phyloP scores from a whole-genome alignment of 2,329 filamentous ascomycete genomes.

The Calonectria henricotiae region DNA sequence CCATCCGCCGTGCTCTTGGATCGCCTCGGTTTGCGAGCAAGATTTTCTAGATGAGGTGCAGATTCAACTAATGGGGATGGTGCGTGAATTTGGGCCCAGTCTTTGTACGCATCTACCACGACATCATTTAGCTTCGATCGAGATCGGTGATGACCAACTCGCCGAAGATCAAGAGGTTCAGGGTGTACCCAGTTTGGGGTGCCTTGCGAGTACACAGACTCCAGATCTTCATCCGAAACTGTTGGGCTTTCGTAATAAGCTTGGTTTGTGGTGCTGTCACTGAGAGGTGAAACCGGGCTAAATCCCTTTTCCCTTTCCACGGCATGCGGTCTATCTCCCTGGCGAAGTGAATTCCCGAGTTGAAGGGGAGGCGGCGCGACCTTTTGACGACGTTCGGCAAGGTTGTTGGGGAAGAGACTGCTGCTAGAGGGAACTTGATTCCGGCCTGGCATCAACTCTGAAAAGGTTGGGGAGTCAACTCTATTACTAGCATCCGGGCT shows the following conservation, averaged over 20 bases:
- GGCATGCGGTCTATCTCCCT: slow-evolving; percentile 32
- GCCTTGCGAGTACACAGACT: slow-evolving; percentile 51
- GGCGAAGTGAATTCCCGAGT: slow-evolving; percentile 39
- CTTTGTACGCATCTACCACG: slow-evolving; percentile 48
- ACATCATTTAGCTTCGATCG: slow-evolving; percentile 45
- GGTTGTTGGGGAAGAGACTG: slow-evolving; percentile 42
- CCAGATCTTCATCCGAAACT: slow-evolving; percentile 41
- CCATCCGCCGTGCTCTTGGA: slow-evolving; percentile 55
- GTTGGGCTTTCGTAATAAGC: slow-evolving; percentile 32
- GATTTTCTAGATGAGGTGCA: slow-evolving; percentile 35
- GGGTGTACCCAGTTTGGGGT: slow-evolving; percentile 40
- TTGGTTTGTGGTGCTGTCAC: slow-evolving; percentile 25
- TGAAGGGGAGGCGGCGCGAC: slow-evolving; percentile 51
- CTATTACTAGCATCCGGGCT: slow-evolving; percentile 36
- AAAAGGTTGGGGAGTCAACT: slow-evolving; percentile 52
- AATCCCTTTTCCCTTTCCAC: slow-evolving; percentile 45
- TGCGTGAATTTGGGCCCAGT: slow-evolving; percentile 50
- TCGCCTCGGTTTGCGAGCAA: slow-evolving; percentile 47
- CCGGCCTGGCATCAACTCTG: slow-evolving; percentile 54
- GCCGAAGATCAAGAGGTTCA: slow-evolving; percentile 45
- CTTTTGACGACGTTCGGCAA: slow-evolving; percentile 55
- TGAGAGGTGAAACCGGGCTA: slow-evolving; percentile 53
- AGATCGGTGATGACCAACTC: slow-evolving; percentile 41
- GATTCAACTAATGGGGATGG: slow-evolving; percentile 44
- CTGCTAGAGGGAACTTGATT: slow-evolving; percentile 41